Conservation (phyloP, 805 yeast genomes). For the Nakazawaea pomicola region DNA sequence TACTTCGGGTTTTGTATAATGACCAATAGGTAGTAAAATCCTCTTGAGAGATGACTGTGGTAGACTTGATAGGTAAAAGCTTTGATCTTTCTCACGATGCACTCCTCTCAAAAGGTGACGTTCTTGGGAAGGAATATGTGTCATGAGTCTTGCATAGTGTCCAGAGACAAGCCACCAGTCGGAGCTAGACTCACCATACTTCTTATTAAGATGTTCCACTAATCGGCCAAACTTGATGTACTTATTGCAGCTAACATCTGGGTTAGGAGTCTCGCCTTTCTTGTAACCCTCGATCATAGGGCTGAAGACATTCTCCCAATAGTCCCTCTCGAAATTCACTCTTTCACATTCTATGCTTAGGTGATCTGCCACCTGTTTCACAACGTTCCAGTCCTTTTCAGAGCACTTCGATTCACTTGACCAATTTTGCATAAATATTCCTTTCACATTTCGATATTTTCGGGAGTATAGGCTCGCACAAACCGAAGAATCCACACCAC, state of each 20-base stretch:
- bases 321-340: conserved; percentile 83
- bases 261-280: conserved; percentile 84
- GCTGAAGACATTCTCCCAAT: conserved; percentile 88
- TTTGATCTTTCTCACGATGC: conserved; percentile 74
- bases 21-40: conserved; percentile 78
- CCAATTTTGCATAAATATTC: conserved; percentile 96
- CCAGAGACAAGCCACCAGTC: conserved; percentile 91
- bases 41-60: conserved; percentile 36
- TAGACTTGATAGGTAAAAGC: conserved; percentile 80
- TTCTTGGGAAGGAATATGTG: conserved; percentile 25
- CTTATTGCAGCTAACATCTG: conserved; percentile 85
- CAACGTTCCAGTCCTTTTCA: conserved; percentile 88
- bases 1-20: conserved; percentile 67
- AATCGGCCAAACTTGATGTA: conserved; percentile 84
- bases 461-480: conserved; percentile 65
- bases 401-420: conserved; percentile 54
- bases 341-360: conserved; percentile 66
- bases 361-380: conserved; percentile 54
- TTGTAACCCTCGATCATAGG: conserved; percentile 81
- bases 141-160: conserved; percentile 60
- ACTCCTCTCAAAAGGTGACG: conserved; percentile 52
- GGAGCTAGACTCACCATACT: conserved; percentile 25
- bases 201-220: conserved; percentile 44
- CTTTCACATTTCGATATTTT: conserved; percentile 57
- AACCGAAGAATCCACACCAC: conserved; percentile 95